A percentile compares a stretch with the other conserved stretches of the same genome.
Conservation (phyloP, 441 rosid species). For the Euphorbia celastroides region DNA sequence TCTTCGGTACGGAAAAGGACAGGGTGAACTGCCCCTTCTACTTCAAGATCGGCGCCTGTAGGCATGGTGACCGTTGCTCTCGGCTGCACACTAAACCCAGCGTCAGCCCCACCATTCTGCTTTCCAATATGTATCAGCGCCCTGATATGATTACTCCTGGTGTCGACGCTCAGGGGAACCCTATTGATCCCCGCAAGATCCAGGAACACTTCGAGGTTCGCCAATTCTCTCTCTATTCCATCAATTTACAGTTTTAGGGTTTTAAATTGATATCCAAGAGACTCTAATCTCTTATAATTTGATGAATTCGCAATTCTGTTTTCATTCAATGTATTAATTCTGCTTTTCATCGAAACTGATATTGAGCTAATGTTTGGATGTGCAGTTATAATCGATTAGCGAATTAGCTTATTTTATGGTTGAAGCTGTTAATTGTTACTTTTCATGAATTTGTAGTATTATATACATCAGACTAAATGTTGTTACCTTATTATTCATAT, state of each 20-base stretch:
- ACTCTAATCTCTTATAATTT: background rate
- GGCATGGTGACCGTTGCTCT: slow-evolving; percentile 48
- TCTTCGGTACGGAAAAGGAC: slow-evolving; percentile 47
- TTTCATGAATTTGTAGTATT: background rate
- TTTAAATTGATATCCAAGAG: background rate
- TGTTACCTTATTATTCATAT: background rate
- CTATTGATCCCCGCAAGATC: slow-evolving; percentile 41
- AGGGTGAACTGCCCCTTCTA: slow-evolving; percentile 45
- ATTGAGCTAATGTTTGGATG: too few species aligned
- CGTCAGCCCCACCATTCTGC: slow-evolving; percentile 40
- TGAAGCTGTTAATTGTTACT: background rate
- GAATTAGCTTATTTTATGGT: background rate
- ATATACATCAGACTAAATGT: background rate
- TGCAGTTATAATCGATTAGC: background rate
- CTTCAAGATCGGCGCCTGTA: slow-evolving; percentile 48
- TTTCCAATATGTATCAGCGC: slow-evolving; percentile 49
- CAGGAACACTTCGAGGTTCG: slow-evolving; percentile 39
- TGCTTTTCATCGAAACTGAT: background rate
- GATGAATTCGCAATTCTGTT: background rate
- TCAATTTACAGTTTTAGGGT: background rate
- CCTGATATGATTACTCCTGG: slow-evolving; percentile 49
- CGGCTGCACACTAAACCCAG: slow-evolving; percentile 47
- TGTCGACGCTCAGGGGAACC: slow-evolving; percentile 35
- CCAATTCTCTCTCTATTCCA: background rate
- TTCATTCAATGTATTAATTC: background rate